Base-by-base conservation (phyloP, 2,329 filamentous ascomycete genomes). In the Tolypocladium inflatum region DNA sequence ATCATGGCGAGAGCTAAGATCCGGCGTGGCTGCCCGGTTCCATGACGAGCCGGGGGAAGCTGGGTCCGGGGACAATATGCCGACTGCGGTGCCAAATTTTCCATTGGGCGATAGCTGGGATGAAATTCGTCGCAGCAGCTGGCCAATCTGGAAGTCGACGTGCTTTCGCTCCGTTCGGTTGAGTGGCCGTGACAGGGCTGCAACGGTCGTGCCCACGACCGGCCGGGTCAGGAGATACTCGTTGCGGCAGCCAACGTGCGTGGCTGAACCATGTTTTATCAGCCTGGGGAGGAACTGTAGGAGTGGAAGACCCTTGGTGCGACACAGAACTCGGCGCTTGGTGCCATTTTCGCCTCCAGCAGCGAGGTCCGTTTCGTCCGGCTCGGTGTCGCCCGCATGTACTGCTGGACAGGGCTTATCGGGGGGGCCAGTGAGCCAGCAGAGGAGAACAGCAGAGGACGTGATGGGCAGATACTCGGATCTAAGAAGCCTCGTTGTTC, bases 131-230 rank as follows among this genome's bases (percentile, higher is more conserved):
- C 78, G 73, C 43, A 79, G 65, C 9, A 84, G 64, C 17, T 68
- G 70, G 7, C 81, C 81, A 41, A 71, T 71, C 58, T 83, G 78
- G 58, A 73, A 77, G 55, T 82, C 73, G 39, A 82, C 63, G 1
- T 63, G 56, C 33, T 60, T 67, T 19, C 71, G 72, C 59, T 80
- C 74, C 1, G 63, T 43, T 4, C 53, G 54, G 1, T 68, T 71
- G 13, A 79, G 65, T 0, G 73, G 66, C 2, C 59, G 62, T 4
- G 65, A 54, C 2, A 78, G 64, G 2, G 68, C 62, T 6, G 73
- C 66, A n/a, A 82, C 65, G 1, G 74, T 63, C 1, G 65, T 65
- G 5, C 78, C 79, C 37, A 59, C 62, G 1, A 70, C 66, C 17
- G 74, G 73, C 19, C 67, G 67, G 54, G 74, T 74, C 43, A 83